Evolutionary conservation across 2,329 filamentous ascomycete genomes (phyloP).

Genomic region (Colletotrichum destructivum): DNA sequence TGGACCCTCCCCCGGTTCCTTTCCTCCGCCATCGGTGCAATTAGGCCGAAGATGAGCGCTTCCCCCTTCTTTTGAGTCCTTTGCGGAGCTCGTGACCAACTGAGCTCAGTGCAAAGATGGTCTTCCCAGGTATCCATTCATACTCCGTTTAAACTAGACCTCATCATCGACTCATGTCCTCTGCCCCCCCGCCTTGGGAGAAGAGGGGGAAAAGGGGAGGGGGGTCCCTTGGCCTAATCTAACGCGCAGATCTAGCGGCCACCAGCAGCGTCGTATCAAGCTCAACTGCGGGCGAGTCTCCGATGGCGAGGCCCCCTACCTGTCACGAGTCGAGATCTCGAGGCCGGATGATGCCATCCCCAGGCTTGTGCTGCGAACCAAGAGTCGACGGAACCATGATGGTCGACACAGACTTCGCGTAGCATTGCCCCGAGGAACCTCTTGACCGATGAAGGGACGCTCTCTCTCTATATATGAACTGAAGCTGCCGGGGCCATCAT

Average conservation of each 20-base stretch:
- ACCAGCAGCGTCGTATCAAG: slow-evolving; percentile 26
- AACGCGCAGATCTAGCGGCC: slow-evolving; percentile 31
- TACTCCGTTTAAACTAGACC: background rate
- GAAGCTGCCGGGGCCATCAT: background rate
- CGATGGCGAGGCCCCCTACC: slow-evolving; percentile 19
- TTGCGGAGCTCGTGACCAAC: no score
- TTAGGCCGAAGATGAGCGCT: slow-evolving; percentile 25
- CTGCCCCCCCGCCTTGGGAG: no score
- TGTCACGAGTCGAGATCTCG: slow-evolving; percentile 12
- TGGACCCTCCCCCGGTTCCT: slow-evolving; percentile 22
- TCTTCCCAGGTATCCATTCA: background rate
- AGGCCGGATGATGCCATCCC: slow-evolving; percentile 30
- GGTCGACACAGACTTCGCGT: slow-evolving; percentile 17
- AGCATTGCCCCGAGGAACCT: slow-evolving; percentile 17
- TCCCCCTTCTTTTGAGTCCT: no score
- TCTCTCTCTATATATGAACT: slow-evolving; percentile 15
- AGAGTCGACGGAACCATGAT: background rate
- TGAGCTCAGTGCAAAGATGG: no score
- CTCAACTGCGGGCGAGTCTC: slow-evolving; percentile 10
- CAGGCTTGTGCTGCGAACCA: slow-evolving; percentile 19
- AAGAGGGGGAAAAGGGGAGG: no score
- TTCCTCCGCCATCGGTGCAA: slow-evolving; percentile 35
- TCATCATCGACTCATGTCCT: no score
- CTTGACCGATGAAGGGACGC: no score
- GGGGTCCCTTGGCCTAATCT: slow-evolving; percentile 21